Evolutionary conservation across 345 rosid genomes (phyloP).

Genomic region (Triadica sebifera): DNA sequence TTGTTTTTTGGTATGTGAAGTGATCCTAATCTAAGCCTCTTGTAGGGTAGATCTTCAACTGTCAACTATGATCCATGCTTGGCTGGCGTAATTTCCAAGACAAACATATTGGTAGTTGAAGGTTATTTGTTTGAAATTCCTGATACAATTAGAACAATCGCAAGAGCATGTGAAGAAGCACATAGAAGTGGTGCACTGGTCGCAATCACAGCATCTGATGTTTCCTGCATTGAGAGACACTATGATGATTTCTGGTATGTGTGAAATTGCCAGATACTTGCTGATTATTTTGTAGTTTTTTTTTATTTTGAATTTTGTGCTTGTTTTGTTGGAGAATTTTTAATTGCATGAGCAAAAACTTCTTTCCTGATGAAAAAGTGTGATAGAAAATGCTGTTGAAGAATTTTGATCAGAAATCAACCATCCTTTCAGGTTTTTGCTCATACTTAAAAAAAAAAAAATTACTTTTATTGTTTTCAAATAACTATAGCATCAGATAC

Average conservation of each 20-base stretch:
- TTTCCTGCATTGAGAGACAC: conserved; percentile 86
- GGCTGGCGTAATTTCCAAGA: conserved; percentile 69
- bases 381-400: background rate
- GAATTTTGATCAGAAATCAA: background rate
- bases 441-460: background rate
- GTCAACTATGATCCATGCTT: conserved; percentile 70
- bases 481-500: too few relatives aligned
- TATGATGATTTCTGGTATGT: conserved; percentile 91
- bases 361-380: background rate
- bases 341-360: background rate
- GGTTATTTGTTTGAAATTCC: conserved; percentile 95
- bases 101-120: conserved; percentile 78
- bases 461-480: too few relatives aligned
- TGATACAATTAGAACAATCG: conserved; percentile 74
- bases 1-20: background rate
- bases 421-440: background rate
- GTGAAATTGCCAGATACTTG: conserved; percentile 32
- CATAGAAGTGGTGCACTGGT: conserved; percentile 68
- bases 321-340: background rate
- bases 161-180: conserved; percentile 87
- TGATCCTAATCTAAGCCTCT: conserved; percentile 1
- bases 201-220: conserved; percentile 93
- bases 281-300: background rate
- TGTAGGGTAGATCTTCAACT: conserved; percentile 87
- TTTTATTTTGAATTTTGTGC: background rate